A percentile compares a stretch with the other conserved stretches of the same genome.
phyloP scores from a whole-genome alignment of 768 basidiomycete genomes.

The Collybia mongolica region DNA sequence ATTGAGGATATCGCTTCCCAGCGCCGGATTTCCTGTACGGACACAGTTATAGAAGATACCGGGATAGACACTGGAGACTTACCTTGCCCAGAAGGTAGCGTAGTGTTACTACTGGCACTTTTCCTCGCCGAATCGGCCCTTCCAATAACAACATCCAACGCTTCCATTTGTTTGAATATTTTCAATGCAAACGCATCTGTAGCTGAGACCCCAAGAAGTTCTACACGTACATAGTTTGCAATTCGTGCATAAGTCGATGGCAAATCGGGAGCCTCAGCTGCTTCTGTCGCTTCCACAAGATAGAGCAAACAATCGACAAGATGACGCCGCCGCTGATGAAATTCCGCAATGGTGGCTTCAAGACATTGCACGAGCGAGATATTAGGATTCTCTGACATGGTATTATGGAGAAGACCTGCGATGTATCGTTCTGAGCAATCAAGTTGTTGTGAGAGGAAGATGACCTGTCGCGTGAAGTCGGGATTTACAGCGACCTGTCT shows the following conservation, averaged over 20 bases:
- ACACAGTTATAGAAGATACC: background rate
- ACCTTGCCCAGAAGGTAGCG: constrained; percentile 58
- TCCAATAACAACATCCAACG: constrained; percentile 48
- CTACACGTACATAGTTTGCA: constrained; percentile 50
- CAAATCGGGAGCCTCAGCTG: constrained; percentile 41
- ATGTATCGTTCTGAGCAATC: constrained; percentile 80
- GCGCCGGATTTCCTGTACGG: constrained; percentile 38
- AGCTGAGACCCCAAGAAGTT: constrained; percentile 43
- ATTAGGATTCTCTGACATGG: constrained; percentile 67
- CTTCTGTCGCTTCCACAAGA: constrained; percentile 64
- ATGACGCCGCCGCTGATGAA: constrained; percentile 67
- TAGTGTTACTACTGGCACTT: constrained; percentile 62
- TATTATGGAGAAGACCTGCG: constrained; percentile 64
- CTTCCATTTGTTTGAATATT: constrained; percentile 65
- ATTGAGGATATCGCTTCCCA: constrained; percentile 67
- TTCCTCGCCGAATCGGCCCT: constrained; percentile 59
- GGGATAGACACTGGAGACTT: constrained; percentile 13
- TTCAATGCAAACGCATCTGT: constrained; percentile 45
- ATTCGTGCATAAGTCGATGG: constrained; percentile 51
- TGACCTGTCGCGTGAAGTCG: constrained; percentile 74
- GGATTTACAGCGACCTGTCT: constrained; percentile 70
- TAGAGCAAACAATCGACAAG: constrained; percentile 70
- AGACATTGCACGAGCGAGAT: constrained; percentile 53
- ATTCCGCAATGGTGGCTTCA: constrained; percentile 65
- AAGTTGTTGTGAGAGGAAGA: constrained; percentile 81